Conservation (phyloP, 768 basidiomycete genomes). For the Termitomyces bulborhizus region DNA sequence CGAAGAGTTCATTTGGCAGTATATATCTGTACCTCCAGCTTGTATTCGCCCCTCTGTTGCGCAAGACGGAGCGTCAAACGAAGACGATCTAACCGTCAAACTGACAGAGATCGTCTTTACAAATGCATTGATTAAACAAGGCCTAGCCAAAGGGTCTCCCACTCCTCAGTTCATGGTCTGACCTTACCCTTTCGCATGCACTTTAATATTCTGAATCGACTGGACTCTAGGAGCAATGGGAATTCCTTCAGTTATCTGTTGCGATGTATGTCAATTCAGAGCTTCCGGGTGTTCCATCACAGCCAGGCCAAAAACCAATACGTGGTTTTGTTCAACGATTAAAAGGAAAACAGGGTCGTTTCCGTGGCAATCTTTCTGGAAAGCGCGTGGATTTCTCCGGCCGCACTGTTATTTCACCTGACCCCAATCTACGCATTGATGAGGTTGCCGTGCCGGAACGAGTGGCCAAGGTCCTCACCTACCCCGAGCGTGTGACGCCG, state of each 20-base stretch:
- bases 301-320: constrained; percentile 88
- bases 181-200: not conserved
- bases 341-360: constrained; percentile 98
- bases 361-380: constrained; percentile 95
- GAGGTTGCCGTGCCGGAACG: constrained; percentile 97
- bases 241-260: constrained; percentile 88
- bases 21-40: constrained; percentile 95
- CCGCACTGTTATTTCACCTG: constrained; percentile 97
- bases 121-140: constrained; percentile 89
- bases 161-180: constrained; percentile 85
- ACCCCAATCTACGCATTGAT: constrained; percentile 97
- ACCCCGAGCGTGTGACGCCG: constrained; percentile 89
- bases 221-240: constrained; percentile 85
- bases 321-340: constrained; percentile 96
- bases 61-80: constrained; percentile 97
- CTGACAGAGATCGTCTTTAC: constrained; percentile 95
- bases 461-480: constrained; percentile 91
- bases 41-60: constrained; percentile 96
- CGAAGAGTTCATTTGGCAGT: constrained; percentile 98
- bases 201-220: not conserved
- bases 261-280: constrained; percentile 99
- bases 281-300: constrained; percentile 84
- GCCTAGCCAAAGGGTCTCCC: constrained; percentile 80
- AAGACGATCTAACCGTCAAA: constrained; percentile 97
- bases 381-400: constrained; percentile 99